Evolutionary conservation across 805 yeast genomes (phyloP).

Genomic region (Priceomyces melissophilus): DNA sequence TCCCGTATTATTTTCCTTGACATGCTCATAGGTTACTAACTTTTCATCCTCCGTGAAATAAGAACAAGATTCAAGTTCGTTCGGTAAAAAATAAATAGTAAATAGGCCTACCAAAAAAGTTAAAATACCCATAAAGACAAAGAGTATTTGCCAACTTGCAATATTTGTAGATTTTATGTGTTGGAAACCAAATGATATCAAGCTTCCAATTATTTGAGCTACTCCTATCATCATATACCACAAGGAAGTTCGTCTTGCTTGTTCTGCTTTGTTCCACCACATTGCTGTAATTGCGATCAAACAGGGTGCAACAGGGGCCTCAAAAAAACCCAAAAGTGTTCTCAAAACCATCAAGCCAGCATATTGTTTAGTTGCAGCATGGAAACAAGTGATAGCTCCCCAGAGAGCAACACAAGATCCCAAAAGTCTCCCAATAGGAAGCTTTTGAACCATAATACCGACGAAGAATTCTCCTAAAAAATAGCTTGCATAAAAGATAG

Average conservation of each 20-base stretch:
- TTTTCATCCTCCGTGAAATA: slow-evolving; percentile 43
- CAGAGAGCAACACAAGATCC: slow-evolving; percentile 47
- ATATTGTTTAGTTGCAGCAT: slow-evolving; percentile 48
- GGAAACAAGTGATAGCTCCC: slow-evolving; percentile 52
- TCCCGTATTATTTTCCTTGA: slow-evolving; percentile 44
- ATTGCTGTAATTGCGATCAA: slow-evolving; percentile 42
- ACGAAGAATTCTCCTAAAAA: slow-evolving; percentile 50
- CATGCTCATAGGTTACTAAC: slow-evolving; percentile 30
- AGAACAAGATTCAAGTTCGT: slow-evolving; percentile 37
- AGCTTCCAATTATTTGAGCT: slow-evolving; percentile 22
- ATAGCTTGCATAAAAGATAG: slow-evolving; percentile 52
- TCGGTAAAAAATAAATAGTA: slow-evolving; percentile 45
- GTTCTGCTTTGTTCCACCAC: slow-evolving; percentile 31
- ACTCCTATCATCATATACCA: slow-evolving; percentile 28
- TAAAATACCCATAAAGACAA: slow-evolving; percentile 51
- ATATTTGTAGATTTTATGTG: slow-evolving; percentile 36
- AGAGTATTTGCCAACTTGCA: slow-evolving; percentile 59
- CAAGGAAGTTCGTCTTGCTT: slow-evolving; percentile 25
- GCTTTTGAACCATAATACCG: slow-evolving; percentile 40
- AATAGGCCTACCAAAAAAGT: slow-evolving; percentile 49
- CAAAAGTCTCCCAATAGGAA: slow-evolving; percentile 52
- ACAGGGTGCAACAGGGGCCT: slow-evolving; percentile 54
- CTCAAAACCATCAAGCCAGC: slow-evolving; percentile 56
- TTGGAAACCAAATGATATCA: slow-evolving; percentile 30
- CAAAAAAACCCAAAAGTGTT: slow-evolving; percentile 51